Base-by-base conservation (phyloP, 768 basidiomycete genomes). In the Boletus sp. region DNA sequence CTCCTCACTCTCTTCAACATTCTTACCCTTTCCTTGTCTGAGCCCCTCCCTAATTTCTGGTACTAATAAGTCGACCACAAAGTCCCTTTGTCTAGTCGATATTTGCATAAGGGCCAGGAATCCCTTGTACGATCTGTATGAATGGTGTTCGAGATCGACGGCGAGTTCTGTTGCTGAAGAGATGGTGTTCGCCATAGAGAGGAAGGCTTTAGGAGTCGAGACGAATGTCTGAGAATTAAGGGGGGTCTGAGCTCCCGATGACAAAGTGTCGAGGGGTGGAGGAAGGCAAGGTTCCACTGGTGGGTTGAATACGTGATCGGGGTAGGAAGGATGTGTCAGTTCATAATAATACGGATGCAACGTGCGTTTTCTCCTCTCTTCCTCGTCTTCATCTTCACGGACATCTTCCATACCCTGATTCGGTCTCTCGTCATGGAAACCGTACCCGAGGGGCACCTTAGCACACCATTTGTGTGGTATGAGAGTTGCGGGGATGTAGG, bases 21-120 rank as follows among this genome's bases (percentile, higher is more conserved):
- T 32, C 42, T 64, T 71, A 8, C 50, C 48, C 46, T 92, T 94
- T 48, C 92, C 70, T 44, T 81, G 80, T 58, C 83, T 83, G 49
- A 96, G 74, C 60, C 89, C 87, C 7, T 88, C 85, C 54, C 94
- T 77, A 24, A 98, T 70, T 18, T 70, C 68, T 11, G 70, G 71
- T 5, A 78, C 79, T 29, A 98, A 74, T 0, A 89, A 76, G 69
- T 99, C 96, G 3, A 99, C 80, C 15, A 99, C 79, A 75, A 85
- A 99, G 69, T 99, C 96, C 57, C 84, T 80, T 7, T 85, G 80
- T 52, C 94, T 75, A 9, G 90, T 93, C 63, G 90, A 90, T 57
- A 95, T 81, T 70, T 96, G 94, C 86, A 98, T 96, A 54, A 99
- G 75, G 67, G 94, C 97, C 28, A 97, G 79, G 65, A 98, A 93